Evolutionary conservation across 1,284 basidiomycete species (phyloP), one percentile per base, ranked within the genome.

Genomic region (Bondarzewia mesenterica): DNA sequence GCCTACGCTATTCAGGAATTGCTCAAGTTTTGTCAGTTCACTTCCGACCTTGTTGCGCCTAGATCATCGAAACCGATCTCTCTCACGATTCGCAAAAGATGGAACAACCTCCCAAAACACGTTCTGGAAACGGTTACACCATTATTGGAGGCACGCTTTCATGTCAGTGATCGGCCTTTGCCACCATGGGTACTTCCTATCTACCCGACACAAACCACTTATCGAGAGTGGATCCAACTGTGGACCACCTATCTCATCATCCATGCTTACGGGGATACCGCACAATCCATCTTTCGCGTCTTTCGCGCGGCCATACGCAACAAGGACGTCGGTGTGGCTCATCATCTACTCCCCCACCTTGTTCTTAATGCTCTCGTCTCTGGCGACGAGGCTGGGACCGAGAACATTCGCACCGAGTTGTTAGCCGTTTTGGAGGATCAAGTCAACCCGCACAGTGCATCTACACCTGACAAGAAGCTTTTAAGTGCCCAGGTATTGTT

Each of bases 1-100:
- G 93, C 93, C 0, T 97, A 82, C 61, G 87, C 88, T 1, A 94
- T 99, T 36, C 96, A 99, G 68, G 89, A 98, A 58, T 73, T 99
- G 25, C 71, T 96, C 22, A 82, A 78, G 50, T 89, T 93, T 60
- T 97, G 94, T 65, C 82, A 84, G 21, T 97, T 99, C 63, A 87
- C 82, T 1, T 72, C 81, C 1, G 77, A 77, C 8, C 73, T 93
- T 7, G 72, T 93, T 12, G 71, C 71, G 2, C 63, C 74, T 1
- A 72, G 73, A 43, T 65, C 67, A 25, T 65, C 71, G 36, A 61
- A 62, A n/a, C 70, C 85, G 0, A 72, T 90, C 20, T 68, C 85
- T 7, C 60, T 80, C 23, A 84, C 78, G 58, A 78, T 84, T 18
- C 78, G 85, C 16, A 77, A 74, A 45, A 73, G 85, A 23, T 98